phyloP scores from a whole-genome alignment of 2,329 filamentous ascomycete species.

The Tolypocladium nubicola region DNA sequence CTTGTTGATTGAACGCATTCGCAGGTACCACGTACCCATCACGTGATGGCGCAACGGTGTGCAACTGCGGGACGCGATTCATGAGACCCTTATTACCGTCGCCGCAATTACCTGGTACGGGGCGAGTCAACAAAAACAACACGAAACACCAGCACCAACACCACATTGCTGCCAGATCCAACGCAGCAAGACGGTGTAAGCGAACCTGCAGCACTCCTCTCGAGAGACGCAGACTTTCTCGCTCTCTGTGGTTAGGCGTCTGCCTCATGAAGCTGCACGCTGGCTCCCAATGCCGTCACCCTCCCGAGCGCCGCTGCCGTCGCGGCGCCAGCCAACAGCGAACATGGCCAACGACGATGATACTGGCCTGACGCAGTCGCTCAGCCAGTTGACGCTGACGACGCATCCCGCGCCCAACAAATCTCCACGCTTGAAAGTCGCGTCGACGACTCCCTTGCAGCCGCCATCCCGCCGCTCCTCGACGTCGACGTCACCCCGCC shows the following conservation, averaged over 20 bases:
- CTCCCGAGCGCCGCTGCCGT: constrained; percentile 11
- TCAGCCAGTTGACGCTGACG: constrained; percentile 33
- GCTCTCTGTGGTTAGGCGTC: background rate
- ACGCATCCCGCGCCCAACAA: constrained; percentile 15
- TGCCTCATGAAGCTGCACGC: background rate
- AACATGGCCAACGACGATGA: constrained; percentile 18
- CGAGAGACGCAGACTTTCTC: background rate
- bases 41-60: background rate
- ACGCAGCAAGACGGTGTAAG: background rate
- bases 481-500: constrained; percentile 25
- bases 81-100: background rate
- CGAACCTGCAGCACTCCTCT: background rate
- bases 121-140: background rate
- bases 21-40: background rate
- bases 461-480: constrained; percentile 25
- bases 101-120: background rate
- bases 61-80: background rate
- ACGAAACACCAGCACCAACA: background rate
- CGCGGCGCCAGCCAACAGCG: constrained; percentile 20
- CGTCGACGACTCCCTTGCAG: constrained; percentile 25
- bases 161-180: background rate
- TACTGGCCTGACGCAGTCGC: constrained; percentile 26
- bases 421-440: constrained; percentile 15
- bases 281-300: background rate
- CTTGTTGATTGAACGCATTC: background rate